Percentiles rank a stretch among this genome's conserved stretches.
Evolutionary conservation across 2,329 filamentous ascomycete species (phyloP).

Genomic region (Kalmusia sp.): DNA sequence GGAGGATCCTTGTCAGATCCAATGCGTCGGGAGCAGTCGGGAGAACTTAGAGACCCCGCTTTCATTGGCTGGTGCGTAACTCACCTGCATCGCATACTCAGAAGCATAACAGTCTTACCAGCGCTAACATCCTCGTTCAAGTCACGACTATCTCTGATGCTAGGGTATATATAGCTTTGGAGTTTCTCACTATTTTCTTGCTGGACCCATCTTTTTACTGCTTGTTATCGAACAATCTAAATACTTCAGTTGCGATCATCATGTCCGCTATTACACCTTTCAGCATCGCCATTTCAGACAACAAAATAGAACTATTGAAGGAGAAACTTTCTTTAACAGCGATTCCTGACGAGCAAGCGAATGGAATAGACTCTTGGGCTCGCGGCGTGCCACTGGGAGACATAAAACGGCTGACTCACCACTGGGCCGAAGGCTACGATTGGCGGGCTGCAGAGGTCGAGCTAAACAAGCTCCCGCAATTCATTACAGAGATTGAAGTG

Average conservation of each 20-base stretch:
- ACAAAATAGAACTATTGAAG: conserved; percentile 57
- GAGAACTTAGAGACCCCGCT: background rate
- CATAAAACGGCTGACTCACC: conserved; percentile 63
- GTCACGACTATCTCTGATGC: no score
- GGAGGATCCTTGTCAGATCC: background rate
- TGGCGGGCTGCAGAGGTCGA: conserved; percentile 67
- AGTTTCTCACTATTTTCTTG: no score
- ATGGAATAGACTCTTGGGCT: conserved; percentile 53
- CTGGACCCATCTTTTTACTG: no score
- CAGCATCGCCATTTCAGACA: conserved; percentile 10
- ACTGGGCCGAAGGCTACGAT: conserved; percentile 65
- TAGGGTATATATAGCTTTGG: no score
- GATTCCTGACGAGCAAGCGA: conserved; percentile 63
- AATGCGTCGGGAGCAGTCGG: background rate
- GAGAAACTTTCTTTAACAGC: conserved; percentile 61
- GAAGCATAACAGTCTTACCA: no score
- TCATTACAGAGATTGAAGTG: conserved; percentile 59
- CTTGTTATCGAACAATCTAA: no score
- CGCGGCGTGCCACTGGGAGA: conserved; percentile 68
- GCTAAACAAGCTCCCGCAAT: conserved; percentile 69
- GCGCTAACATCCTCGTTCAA: no score
- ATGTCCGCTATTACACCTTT: conserved; percentile 8
- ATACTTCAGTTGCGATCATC: no score
- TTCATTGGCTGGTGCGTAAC: conserved; percentile 10
- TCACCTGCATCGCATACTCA: no score